Percentiles rank a stretch among this genome's conserved stretches.
Conservation (phyloP, 2,329 filamentous ascomycete genomes). For the Aspergillus niger region DNA sequence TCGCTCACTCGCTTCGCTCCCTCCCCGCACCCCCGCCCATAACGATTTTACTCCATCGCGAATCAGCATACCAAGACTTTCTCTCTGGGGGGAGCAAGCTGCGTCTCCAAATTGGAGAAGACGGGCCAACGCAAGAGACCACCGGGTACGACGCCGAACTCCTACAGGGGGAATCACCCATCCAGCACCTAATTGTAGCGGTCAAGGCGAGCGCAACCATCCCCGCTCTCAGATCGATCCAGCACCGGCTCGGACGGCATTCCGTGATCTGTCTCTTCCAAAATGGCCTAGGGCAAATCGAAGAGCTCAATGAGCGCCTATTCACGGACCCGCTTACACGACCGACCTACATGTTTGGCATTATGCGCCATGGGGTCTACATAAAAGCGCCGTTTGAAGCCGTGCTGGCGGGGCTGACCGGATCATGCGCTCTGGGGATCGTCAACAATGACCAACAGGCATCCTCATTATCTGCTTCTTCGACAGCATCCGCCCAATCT, state of each 20-base stretch:
- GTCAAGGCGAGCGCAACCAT: slow-evolving; percentile 8
- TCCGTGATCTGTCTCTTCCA: slow-evolving; percentile 8
- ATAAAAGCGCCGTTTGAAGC: slow-evolving; percentile 2
- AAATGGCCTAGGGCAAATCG: slow-evolving; percentile 7
- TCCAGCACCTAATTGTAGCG: slow-evolving; percentile 1
- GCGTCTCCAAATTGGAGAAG: slow-evolving; percentile 1
- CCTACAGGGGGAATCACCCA: neutral
- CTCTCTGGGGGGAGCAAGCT: neutral
- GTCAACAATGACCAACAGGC: neutral
- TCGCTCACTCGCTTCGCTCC: slow-evolving; percentile 23
- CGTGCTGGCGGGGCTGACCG: neutral
- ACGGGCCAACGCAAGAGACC: neutral
- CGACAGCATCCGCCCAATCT: neutral
- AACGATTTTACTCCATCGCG: slow-evolving; percentile 23
- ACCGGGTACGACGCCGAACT: neutral
- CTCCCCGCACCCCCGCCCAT: slow-evolving; percentile 22
- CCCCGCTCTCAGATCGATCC: slow-evolving; percentile 5
- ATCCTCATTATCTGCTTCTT: too few relatives aligned
- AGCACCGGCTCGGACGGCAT: slow-evolving; percentile 9
- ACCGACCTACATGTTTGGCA: slow-evolving; percentile 6
- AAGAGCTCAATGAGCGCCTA: neutral
- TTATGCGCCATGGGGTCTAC: slow-evolving; percentile 9
- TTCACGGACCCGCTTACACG: slow-evolving; percentile 3
- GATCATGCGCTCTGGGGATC: slow-evolving; percentile 1
- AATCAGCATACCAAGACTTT: neutral